phyloP scores from a whole-genome alignment of 352 stramenopile species.

The Pythium plurisporium region DNA sequence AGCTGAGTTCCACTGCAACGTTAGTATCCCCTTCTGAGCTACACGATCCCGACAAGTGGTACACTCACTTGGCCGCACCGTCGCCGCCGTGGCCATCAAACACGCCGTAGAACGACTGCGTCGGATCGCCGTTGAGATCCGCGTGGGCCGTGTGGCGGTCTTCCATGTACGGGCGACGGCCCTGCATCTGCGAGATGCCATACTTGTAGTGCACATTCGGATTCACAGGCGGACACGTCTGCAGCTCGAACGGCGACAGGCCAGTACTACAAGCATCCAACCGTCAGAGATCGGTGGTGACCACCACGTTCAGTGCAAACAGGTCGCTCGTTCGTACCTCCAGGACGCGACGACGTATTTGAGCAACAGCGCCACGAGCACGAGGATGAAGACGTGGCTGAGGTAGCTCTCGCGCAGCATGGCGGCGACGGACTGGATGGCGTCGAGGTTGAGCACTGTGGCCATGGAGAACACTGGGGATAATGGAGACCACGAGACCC shows the following conservation, averaged over 20 bases:
- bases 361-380: slow-evolving; percentile 50
- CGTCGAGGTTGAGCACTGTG: slow-evolving; percentile 53
- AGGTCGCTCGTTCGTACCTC: slow-evolving; percentile 26
- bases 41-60: too few relatives aligned
- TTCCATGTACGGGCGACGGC: slow-evolving; percentile 89
- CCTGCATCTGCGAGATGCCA: slow-evolving; percentile 77
- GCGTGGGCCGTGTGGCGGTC: slow-evolving; percentile 78
- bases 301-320: too few relatives aligned
- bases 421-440: slow-evolving; percentile 54
- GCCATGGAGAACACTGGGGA: slow-evolving; percentile 30
- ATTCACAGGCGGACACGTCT: slow-evolving; percentile 73
- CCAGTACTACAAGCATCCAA: slow-evolving; percentile 30
- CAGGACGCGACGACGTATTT: slow-evolving; percentile 59
- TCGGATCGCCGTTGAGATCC: slow-evolving; percentile 74
- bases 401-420: slow-evolving; percentile 63
- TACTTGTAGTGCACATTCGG: slow-evolving; percentile 75
- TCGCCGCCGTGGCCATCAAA: slow-evolving; percentile 93
- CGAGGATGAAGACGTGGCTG: slow-evolving; percentile 53
- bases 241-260: slow-evolving; percentile 60
- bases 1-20: slow-evolving; percentile 28
- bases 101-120: slow-evolving; percentile 89
- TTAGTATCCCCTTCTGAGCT: too few relatives aligned
- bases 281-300: too few relatives aligned
- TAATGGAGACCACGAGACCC: not conserved
- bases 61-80: slow-evolving; percentile 82